Evolutionary conservation across 495 filamentous ascomycete species (phyloP).

Genomic region (Trypethelium eluteriae): DNA sequence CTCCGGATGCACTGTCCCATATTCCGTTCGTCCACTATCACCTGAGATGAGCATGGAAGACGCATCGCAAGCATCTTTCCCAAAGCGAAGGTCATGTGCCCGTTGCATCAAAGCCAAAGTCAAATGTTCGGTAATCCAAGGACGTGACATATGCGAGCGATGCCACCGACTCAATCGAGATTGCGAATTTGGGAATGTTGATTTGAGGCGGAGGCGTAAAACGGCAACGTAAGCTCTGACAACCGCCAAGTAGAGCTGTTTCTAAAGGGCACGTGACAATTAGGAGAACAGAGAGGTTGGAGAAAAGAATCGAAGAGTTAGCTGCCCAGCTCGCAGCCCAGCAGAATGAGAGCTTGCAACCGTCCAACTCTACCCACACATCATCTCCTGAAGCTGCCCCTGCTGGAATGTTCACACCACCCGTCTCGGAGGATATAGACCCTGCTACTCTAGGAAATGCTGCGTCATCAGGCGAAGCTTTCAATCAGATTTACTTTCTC

Average conservation of each 20-base stretch:
- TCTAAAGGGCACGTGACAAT: neutral
- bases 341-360: neutral
- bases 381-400: neutral
- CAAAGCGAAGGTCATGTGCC: constrained; percentile 8
- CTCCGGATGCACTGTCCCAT: neutral
- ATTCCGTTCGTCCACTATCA: neutral
- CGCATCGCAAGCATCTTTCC: neutral
- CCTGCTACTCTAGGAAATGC: neutral
- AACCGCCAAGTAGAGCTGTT: neutral
- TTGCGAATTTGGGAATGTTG: constrained; percentile 7
- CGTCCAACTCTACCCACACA: neutral
- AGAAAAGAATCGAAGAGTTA: constrained; percentile 8
- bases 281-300: neutral
- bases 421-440: constrained; percentile 1
- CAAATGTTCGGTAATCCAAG: constrained; percentile 8
- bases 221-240: neutral
- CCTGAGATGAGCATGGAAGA: neutral
- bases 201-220: constrained; percentile 9
- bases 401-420: neutral
- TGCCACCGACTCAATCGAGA: constrained; percentile 4
- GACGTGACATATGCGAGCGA: neutral
- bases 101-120: constrained; percentile 8
- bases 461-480: neutral
- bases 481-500: neutral
- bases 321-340: neutral